Evolutionary conservation across 2,329 filamentous ascomycete genomes (phyloP).

Genomic region (Penicillium sp.): DNA sequence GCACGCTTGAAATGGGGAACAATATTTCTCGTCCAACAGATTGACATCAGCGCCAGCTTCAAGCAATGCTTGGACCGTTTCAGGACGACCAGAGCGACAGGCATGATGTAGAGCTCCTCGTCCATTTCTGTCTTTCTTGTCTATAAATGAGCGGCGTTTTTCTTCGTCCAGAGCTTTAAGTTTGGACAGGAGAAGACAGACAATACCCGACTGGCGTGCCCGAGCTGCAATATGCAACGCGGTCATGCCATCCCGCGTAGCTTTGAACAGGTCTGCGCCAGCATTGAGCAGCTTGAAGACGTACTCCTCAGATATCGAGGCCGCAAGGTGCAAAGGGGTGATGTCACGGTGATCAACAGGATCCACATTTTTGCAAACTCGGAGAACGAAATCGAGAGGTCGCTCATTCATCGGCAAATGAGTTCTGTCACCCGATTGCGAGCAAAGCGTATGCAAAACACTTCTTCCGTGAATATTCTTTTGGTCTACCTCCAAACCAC

Average conservation of each 20-base stretch:
- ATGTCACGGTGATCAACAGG: constrained; percentile 6
- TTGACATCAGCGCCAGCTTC: constrained; percentile 10
- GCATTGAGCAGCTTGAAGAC: constrained; percentile 14
- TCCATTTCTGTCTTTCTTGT: constrained; percentile 11
- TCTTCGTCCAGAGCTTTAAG: not conserved
- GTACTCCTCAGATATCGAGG: constrained; percentile 10
- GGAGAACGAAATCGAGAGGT: constrained; percentile 3
- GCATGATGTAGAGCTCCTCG: constrained; percentile 18
- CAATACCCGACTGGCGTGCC: constrained; percentile 10
- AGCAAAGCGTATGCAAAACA: too few species aligned
- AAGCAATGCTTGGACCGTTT: constrained; percentile 9
- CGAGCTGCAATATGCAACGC: constrained; percentile 18
- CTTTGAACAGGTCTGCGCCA: constrained; percentile 11
- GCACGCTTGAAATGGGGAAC: constrained; percentile 2
- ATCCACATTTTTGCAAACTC: not conserved
- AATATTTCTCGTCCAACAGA: not conserved
- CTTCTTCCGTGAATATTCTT: too few species aligned
- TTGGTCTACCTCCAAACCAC: too few species aligned
- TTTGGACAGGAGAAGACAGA: constrained; percentile 10
- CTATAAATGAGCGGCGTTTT: constrained; percentile 6
- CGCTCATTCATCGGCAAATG: too few species aligned
- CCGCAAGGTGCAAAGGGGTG: constrained; percentile 17
- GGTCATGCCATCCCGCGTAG: constrained; percentile 14
- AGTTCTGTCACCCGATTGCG: too few species aligned
- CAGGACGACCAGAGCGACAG: constrained; percentile 16